phyloP scores from a whole-genome alignment of 495 filamentous ascomycete genomes.

The Neurospora sp. region DNA sequence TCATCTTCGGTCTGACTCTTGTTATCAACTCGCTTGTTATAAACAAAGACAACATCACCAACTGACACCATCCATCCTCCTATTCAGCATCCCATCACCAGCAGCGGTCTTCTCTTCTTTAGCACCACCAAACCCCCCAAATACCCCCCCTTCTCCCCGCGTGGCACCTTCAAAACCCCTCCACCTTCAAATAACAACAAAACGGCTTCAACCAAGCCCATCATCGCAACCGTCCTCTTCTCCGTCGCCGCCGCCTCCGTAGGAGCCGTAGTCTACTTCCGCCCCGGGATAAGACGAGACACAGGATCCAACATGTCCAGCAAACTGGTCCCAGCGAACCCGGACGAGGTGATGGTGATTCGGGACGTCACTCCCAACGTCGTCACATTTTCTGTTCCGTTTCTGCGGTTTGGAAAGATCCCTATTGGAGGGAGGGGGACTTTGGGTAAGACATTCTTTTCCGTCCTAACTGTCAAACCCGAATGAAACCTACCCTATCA shows the following conservation, averaged over 20 bases:
- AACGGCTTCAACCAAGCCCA: neutral
- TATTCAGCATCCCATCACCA: neutral
- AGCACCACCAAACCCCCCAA: neutral
- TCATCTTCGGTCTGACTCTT: neutral
- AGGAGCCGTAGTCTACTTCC: neutral
- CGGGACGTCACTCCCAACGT: constrained; percentile 71
- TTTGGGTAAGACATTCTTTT: constrained; percentile 45
- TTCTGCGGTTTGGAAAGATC: constrained; percentile 66
- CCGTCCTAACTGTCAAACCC: neutral
- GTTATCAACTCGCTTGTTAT: neutral
- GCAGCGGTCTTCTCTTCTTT: neutral
- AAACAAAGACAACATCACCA: neutral
- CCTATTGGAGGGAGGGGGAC: constrained; percentile 84
- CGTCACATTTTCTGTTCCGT: constrained; percentile 74
- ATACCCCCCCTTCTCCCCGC: neutral
- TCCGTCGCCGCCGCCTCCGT: neutral
- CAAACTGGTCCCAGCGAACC: constrained; percentile 46
- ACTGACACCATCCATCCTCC: neutral
- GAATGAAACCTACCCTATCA: neutral
- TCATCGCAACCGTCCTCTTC: neutral
- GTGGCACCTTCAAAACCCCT: neutral
- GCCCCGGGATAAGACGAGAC: neutral
- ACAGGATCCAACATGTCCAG: constrained; percentile 26
- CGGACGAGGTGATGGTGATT: constrained; percentile 74
- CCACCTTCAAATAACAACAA: neutral